Evolutionary conservation across 352 stramenopile species (phyloP), one percentile per base, ranked within the genome.

Genomic region (Phytophthora boehmeriae): DNA sequence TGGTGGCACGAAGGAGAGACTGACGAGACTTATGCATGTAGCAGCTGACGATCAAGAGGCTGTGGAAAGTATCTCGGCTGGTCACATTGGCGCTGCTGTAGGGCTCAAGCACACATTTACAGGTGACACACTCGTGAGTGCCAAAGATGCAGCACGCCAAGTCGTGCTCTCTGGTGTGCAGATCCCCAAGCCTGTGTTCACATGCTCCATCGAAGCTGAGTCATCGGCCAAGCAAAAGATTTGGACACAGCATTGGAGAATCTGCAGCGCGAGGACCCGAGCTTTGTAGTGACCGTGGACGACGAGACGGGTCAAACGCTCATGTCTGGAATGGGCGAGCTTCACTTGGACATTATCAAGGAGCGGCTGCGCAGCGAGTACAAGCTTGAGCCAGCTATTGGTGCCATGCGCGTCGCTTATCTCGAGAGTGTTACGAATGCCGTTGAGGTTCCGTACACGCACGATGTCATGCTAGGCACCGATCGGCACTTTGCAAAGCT

Each of bases 251-350:
- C 91, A 23, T 68, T 98, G 3, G 62, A 76, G 27, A 66, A 83
- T 42, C 54, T 94, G 38, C 83, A 94, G 66, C 78, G 80, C 5
- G 95, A 98, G 73, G 98, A 99, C 80, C 98, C 98, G 13, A 99
- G 96, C 45, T 97, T 99, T 53, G 80, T 97, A 28, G 93, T 99
- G 2, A 88, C 86, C 34, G 83, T 98, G 22, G 97, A 99, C 73
- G 73, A 90, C 5, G 96, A 99, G 61, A 99, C 91, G 8, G 98
- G 98, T 25, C 93, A 99, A 83, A 99, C 96, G 42, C 96, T 99
- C 58, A 95, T 99, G 59, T 98, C 86, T 62, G 98, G 98, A 23
- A 91, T 98, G 76, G 95, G 95, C 16, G 95, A 98, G 71, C 76
- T 98, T 10, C 95, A 98, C 54, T 80, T 98, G 45, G 91, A 98